Base-by-base conservation (phyloP, 2,329 filamentous ascomycete species). In the Ceratocystis harringtonii region DNA sequence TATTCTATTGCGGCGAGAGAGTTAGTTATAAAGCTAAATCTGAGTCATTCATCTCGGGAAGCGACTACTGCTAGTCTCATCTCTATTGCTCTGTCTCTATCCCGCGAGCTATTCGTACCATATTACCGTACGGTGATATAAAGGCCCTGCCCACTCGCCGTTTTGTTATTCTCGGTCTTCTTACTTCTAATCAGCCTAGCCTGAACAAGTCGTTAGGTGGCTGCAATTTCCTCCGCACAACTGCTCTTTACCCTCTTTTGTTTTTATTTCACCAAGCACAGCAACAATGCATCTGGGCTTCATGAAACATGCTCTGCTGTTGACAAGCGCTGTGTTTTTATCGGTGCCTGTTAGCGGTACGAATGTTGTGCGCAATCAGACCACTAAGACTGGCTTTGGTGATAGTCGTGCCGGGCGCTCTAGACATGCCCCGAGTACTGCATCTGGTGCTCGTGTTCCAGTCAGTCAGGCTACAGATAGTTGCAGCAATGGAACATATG, bases 381-480 rank as follows among this genome's bases (percentile, higher is more conserved):
- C 44, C 4, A 28, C 58, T 19, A 48, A 52, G 30, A 19, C 55
- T 36, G 41, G 61, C 28, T 30, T 36, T 4, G 25, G 30, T 25
- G 30, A 28, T 28, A 8, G 28, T 25, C 12, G 5, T 17, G 17
- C 12, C 15, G 52, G 52, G 19, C 22, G 22, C 28, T 57, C 25
- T 30, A 32, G 19, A 32, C 22, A 32, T 17, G 12, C 52, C 6
- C 28, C 28, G 17, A 52, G 28, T 22, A 45, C 19, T 30, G 61
- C 62, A 12, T 64, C 62, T 44, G 48, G 52, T 30, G 50, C 52
- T 30, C 62, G 62, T n/a, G 48, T 64, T 15, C 52, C 52, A 5
- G 32, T 44, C 8, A 19, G 32, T 15, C 62, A 50, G 50, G 10
- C 25, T 28, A 57, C 52, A 30, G 52, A 57, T 8, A 57, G 25